Base-by-base conservation (phyloP, 2,329 filamentous ascomycete species). In the Grosmannia serpens region DNA sequence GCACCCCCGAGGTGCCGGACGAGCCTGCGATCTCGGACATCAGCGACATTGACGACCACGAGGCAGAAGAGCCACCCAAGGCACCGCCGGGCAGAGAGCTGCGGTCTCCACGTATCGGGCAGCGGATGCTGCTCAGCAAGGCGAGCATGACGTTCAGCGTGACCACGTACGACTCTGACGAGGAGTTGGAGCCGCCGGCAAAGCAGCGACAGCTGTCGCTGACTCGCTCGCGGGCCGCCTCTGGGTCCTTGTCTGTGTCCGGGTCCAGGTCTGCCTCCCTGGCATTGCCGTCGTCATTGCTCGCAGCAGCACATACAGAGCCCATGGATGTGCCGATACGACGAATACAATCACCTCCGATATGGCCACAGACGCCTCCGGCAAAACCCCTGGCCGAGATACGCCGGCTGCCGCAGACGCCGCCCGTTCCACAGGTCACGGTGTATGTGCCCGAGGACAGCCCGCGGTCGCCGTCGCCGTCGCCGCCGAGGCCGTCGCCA, bases 31-130 rank as follows among this genome's bases (percentile, higher is more conserved):
- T 75, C 7, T 80, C 78, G 0, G 78, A 81, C 44, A 70, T 81
- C 22, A 80, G 77, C 56, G 78, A 82, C 49, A 67, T 78, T n/a
- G 79, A 82, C 52, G 76, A 81, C 1, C 75, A 79, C 38, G 58
- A 20, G 3, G 35, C 35, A 8, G 33, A 47, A 22, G 38, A 27
- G 24, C 26, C 13, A 13, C 15, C 51, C n/a, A 4, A 17, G 2
- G 38, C 49, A 8, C 20, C 15, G 22, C 17, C 22, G 13, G 20
- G 6, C 20, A 13, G 31, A 51, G 29, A 41, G 27, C 3, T 20
- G 29, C 15, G n/a, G n/a, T 52, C 54, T 22, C 56, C 52, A 20
- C 44, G 49, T 15, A 22, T 55, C 29, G 50, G 55, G 4, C 52
- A 52, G 47, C 41, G 62, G 7, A 58, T 57, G 1, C 38, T 62